Evolutionary conservation across 2,329 filamentous ascomycete genomes (phyloP), one percentile per base, ranked within the genome.

Genomic region (Pseudocercospora eumusae): DNA sequence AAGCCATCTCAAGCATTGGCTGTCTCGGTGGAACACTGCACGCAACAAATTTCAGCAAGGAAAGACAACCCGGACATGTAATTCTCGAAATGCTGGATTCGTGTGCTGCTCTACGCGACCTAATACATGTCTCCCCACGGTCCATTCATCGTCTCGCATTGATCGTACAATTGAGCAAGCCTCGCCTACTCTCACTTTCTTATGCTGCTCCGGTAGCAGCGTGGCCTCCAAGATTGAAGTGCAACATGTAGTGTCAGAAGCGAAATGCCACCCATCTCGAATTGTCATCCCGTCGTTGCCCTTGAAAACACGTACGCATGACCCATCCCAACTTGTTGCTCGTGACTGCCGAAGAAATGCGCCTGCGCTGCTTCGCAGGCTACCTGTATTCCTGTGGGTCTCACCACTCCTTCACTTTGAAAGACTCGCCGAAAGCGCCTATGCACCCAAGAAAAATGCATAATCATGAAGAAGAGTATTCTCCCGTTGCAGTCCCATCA

Each of bases 391-490:
- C 52, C n/a, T 54, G 52, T 23, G 21, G 31, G 21, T 8, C 21
- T 33, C n/a, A 9, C 31, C 7, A 9, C 11, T 23, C 15, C 52
- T 54, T 5, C 18, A 18, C 49, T 6, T 52, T 28, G 49, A 52
- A 52, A 8, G 3, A n/a, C 5, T 18, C 23, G n/a, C 49, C 49
- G 4, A 52, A 21, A 23, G 52, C 52, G 52, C 52, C 52, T 5
- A 23, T 36, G 15, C 27, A 18, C 15, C 28, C 21, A 31, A 44
- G 9, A 27, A 56, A 42, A 21, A 27, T 49, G 47, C 20, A 21
- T 53, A n/a, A 45, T 54, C 54, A 60, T 20, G 62, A 50, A 56
- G 62, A 50, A 52, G 62, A 62, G 28, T 58, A 23, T 25, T 60
- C 59, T 11, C 47, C 57, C 18, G 64, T 57, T 53, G 61, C 56